Percentiles rank a stretch among this genome's conserved stretches.
These are phyloP conservation scores for Candida adriatica DNA, from an alignment of 805 yeast genomes.

Conservation along the genomic window DNA sequence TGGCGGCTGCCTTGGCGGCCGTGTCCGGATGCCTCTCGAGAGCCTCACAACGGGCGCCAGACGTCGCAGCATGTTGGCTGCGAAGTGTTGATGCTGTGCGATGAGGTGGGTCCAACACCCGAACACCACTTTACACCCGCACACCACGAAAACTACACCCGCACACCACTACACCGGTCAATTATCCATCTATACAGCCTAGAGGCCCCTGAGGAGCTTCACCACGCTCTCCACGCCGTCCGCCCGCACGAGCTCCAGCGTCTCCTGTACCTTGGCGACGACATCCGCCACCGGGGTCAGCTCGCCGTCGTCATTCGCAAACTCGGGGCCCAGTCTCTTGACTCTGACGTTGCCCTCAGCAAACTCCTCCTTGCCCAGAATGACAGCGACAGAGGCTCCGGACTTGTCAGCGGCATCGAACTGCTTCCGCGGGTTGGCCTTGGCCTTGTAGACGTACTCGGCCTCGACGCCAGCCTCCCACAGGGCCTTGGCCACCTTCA, in stretches of 20 bases:
- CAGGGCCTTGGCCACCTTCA: conserved; percentile 71
- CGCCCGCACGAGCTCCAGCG: conserved; percentile 40
- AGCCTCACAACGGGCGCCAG: no score
- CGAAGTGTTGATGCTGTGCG: no score
- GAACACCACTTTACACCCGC: conserved; percentile 2
- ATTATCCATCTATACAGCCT: no score
- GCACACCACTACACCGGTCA: no score
- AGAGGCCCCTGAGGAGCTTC: conserved; percentile 44
- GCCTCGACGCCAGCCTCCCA: conserved; percentile 89
- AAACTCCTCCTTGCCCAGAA: conserved; percentile 92
- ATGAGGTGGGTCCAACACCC: no score
- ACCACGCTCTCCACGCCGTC: conserved; percentile 61
- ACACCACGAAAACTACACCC: no score
- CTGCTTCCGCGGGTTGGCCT: conserved; percentile 93
- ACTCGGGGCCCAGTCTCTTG: conserved; percentile 85
- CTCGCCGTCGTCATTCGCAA: conserved; percentile 81
- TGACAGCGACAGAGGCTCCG: conserved; percentile 86
- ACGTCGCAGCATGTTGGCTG: no score
- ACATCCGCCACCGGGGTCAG: conserved; percentile 58
- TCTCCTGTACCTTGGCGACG: conserved; percentile 43
- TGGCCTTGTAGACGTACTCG: conserved; percentile 87
- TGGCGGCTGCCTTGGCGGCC: no score
- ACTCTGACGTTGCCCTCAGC: conserved; percentile 72
- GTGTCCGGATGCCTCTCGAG: no score
- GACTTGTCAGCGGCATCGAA: conserved; percentile 96